A percentile compares a stretch with the other conserved stretches of the same genome.
These are phyloP conservation scores for Fusarium coffeatum DNA, from an alignment of 2,329 filamentous ascomycete species.

Conservation along the genomic window DNA sequence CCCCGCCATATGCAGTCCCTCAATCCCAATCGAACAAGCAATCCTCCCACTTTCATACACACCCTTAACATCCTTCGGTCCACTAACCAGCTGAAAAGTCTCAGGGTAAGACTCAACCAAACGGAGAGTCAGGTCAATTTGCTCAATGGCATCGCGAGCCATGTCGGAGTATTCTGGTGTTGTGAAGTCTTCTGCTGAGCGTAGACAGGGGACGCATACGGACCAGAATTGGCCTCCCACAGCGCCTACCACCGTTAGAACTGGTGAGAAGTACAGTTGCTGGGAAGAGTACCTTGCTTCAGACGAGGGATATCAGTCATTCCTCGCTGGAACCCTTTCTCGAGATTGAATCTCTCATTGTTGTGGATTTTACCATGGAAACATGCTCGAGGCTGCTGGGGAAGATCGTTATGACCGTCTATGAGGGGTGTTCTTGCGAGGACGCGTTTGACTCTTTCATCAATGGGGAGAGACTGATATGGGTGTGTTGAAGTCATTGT, in stretches of 20 bases:
- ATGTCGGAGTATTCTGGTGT: conserved; percentile 11
- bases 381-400: conserved; percentile 3
- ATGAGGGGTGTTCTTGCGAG: background rate
- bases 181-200: conserved; percentile 10
- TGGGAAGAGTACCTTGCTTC: background rate
- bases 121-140: background rate
- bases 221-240: conserved; percentile 12
- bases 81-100: background rate
- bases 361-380: conserved; percentile 6
- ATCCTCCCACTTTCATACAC: conserved; percentile 5
- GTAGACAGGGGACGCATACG: conserved; percentile 6
- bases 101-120: conserved; percentile 5
- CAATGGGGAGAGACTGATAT: background rate
- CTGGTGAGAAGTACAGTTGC: no score
- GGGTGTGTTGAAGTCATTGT: background rate
- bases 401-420: conserved; percentile 2
- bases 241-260: background rate
- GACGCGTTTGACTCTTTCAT: conserved; percentile 9
- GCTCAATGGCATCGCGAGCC: conserved; percentile 3
- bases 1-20: conserved; percentile 2
- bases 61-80: background rate
- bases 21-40: background rate
- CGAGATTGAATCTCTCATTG: background rate
- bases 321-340: background rate
- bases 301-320: conserved; percentile 17